These are phyloP conservation scores for Neurospora sp. DNA, from an alignment of 495 filamentous ascomycete genomes.

Conservation along the genomic window DNA sequence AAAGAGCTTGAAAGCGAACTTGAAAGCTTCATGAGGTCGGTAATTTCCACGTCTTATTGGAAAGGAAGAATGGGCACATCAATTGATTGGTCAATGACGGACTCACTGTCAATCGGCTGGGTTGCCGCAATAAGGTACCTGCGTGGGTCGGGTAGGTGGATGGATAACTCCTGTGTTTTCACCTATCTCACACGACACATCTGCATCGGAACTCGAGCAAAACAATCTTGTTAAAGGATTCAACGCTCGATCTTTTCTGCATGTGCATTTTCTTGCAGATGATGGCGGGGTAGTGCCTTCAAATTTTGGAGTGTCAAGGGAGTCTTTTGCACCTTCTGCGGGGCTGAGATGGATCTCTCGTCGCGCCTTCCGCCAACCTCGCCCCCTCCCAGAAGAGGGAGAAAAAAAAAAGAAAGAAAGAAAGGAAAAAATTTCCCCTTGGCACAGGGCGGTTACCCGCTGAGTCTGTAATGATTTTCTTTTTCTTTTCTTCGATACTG, in stretches of 20 bases:
- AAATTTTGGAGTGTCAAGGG: background rate
- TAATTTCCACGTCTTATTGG: no score
- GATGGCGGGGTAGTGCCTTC: background rate
- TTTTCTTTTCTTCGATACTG: no score
- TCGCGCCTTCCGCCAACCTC: background rate
- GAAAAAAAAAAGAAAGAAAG: background rate
- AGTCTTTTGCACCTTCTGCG: background rate
- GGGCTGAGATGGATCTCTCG: background rate
- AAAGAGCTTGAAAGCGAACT: no score
- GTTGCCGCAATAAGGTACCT: no score
- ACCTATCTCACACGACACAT: no score
- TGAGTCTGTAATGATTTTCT: background rate
- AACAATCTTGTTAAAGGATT: rapidly evolving
- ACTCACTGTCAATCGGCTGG: no score
- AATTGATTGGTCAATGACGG: no score
- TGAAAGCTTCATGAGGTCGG: no score
- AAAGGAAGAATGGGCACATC: no score
- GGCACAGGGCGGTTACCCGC: background rate
- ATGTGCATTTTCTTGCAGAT: background rate
- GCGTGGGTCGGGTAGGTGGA: no score
- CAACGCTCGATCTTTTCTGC: rapidly evolving
- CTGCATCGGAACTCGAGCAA: background rate
- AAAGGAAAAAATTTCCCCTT: background rate
- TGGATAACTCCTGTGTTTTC: no score
- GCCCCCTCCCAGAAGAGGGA: background rate